Percentiles rank a stretch among this genome's conserved stretches.
These are phyloP conservation scores for Silybum marianum DNA, from an alignment of 129 eudicot genomes.

Conservation along the genomic window DNA sequence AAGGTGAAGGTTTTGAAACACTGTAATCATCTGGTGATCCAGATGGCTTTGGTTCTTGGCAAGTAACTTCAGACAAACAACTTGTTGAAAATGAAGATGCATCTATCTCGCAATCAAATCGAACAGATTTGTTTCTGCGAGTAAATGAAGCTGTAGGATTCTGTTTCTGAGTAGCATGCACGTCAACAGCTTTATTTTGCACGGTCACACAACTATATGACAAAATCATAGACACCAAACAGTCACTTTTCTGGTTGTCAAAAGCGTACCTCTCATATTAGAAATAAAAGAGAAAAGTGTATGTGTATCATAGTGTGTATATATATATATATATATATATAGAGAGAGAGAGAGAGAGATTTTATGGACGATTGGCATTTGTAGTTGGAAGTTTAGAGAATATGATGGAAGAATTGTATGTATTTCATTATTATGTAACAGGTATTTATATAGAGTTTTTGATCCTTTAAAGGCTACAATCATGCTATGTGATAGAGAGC, in stretches of 20 bases:
- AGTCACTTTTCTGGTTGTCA: constrained; percentile 11
- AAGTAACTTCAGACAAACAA: constrained; percentile 39
- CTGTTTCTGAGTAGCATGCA: constrained; percentile 16
- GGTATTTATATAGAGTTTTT: no score
- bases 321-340: background rate
- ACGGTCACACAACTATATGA: constrained; percentile 51
- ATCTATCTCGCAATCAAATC: constrained; percentile 46
- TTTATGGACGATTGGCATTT: background rate
- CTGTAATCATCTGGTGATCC: constrained; percentile 34
- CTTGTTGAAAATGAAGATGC: constrained; percentile 45
- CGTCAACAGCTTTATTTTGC: constrained; percentile 10
- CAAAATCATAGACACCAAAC: background rate
- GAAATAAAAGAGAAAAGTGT: background rate
- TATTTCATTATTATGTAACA: no score
- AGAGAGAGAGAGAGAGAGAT: background rate
- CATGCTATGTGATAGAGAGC: no score
- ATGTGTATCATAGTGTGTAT: constrained; percentile 7
- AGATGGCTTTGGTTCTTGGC: constrained; percentile 37
- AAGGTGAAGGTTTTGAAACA: constrained; percentile 60
- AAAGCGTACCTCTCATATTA: constrained; percentile 21
- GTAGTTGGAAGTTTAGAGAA: no score
- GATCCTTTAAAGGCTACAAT: no score
- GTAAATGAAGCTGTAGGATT: constrained; percentile 30
- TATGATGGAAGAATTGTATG: no score
- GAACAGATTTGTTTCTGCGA: constrained; percentile 53